Base-by-base conservation (phyloP, 306 rosid genomes). In the Dicorynia guianensis region DNA sequence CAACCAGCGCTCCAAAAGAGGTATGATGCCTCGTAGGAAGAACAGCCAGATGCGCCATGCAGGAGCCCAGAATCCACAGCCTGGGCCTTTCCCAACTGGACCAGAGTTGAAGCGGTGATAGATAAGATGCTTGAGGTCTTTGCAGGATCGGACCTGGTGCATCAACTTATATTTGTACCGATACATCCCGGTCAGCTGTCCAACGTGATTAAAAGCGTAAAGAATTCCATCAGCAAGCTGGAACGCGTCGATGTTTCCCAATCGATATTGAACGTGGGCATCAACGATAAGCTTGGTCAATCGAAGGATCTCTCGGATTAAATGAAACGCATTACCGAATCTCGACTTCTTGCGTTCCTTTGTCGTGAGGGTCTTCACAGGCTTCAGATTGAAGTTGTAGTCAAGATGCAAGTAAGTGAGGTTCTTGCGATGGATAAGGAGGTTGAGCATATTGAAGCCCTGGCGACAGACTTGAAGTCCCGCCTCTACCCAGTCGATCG, bases 21-120 rank as follows among this genome's bases (percentile, higher is more conserved):
- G 98, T 67, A 96, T 98, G 40, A 96, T 96, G 70, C 99, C 99
- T 62, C 99, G 97, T 14, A 96, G 98, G 76, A 96, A 96, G 78
- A 96, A 96, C 67, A 96, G 81, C 99, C 99, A 96, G 44, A 96
- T 98, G 77, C 99, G 89, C 99, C 99, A 96, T 98, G 92, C 92
- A 0, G 99, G 99, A 4, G 99, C 99, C 99, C 99, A 96, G 81
- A 96, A 84, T 71, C 98, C 99, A 82, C 99, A 92, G 54, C 99
- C 99, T 10, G 99, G 99, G 34, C 99, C 99, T 73, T 96, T 96
- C 60, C 99, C 99, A 6, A 96, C 99, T 56, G 99, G 99, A 19
- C 99, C 99, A 60, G 99, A 92, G 82, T 96, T 96, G 82, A 96
- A 96, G 18, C 99, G 99, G 69, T 96, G 92, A 81, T 96, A 96